A percentile compares a stretch with the other conserved stretches of the same genome.
phyloP scores from a whole-genome alignment of 306 rosid species.

The Potentilla sterilis region DNA sequence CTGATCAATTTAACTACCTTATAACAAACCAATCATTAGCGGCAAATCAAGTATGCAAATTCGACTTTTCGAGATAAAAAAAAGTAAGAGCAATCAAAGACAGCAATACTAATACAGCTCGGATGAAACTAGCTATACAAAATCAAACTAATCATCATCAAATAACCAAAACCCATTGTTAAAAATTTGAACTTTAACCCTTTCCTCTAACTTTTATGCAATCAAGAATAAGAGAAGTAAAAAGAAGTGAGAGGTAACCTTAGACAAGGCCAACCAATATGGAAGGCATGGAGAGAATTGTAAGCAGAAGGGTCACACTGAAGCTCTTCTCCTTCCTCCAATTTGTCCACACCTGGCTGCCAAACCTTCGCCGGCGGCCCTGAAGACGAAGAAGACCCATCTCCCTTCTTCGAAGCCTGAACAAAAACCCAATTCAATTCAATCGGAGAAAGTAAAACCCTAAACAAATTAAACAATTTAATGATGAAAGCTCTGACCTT shows the following conservation, averaged over 20 bases:
- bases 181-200: constrained; percentile 5
- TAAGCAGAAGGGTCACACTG: constrained; percentile 93
- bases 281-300: constrained; percentile 87
- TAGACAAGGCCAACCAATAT: constrained; percentile 87
- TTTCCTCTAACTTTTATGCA: not conserved
- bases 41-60: not conserved
- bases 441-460: not conserved
- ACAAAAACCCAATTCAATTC: not conserved
- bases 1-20: not conserved
- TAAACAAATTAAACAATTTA: not conserved
- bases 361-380: constrained; percentile 78
- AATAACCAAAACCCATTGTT: not conserved
- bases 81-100: not conserved
- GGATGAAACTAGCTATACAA: not conserved
- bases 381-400: constrained; percentile 59
- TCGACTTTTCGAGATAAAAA: not conserved
- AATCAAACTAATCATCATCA: not conserved
- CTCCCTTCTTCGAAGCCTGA: constrained; percentile 55
- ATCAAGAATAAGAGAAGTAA: not conserved
- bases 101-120: not conserved
- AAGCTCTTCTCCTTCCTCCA: constrained; percentile 97
- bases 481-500: constrained; percentile 43
- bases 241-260: constrained; percentile 40
- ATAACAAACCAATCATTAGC: not conserved
- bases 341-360: constrained; percentile 94